Evolutionary conservation across 148 eudicot species (phyloP), one percentile per base, ranked within the genome.

Genomic region (Chenopodium suecicum): DNA sequence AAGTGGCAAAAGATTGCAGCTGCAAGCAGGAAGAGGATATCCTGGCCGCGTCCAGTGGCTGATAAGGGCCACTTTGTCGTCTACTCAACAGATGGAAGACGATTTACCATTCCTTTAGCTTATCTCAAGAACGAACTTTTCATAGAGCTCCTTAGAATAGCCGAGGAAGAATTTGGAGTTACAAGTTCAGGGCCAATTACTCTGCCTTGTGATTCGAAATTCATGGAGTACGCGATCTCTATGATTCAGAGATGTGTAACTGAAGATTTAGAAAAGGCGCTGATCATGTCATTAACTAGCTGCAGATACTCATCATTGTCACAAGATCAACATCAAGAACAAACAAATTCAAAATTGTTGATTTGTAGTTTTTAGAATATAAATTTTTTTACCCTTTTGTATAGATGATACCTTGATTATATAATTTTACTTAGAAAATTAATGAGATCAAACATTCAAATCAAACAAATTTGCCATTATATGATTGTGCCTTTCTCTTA

Each of bases 1-100:
- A 88, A 84, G 74, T 84, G 89, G 87, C 87, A 76, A 47, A 83
- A 79, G 32, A 19, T 80, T 6, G 85, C 91, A n/a, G 70, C 50
- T 12, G 84, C 84, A 0, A 76, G 84, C 54, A 82, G 84, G 37
- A 82, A 62, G 48, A 68, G 44, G 52, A 56, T 76, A n/a, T 76
- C 84, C 2, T 77, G 79, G 84, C 75, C 84, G 20, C n/a, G 58
- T 41, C 60, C 78, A 70, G 60, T 29, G 58, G 66, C 78, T 37
- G 31, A 73, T 2, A 44, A 82, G 12, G 84, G 84, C 2, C 80
- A 77, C 50, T 82, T 82, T 27, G 76, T 76, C 22, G 80, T 82
- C 13, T 82, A 82, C 80, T 34, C 84, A 16, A 77, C 75, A 17
- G 80, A 82, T 68, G 74, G 60, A 41, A 82, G 75, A 70, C 75